Base-by-base conservation (phyloP, 805 yeast species). In the Metschnikowia noctiluminum region DNA sequence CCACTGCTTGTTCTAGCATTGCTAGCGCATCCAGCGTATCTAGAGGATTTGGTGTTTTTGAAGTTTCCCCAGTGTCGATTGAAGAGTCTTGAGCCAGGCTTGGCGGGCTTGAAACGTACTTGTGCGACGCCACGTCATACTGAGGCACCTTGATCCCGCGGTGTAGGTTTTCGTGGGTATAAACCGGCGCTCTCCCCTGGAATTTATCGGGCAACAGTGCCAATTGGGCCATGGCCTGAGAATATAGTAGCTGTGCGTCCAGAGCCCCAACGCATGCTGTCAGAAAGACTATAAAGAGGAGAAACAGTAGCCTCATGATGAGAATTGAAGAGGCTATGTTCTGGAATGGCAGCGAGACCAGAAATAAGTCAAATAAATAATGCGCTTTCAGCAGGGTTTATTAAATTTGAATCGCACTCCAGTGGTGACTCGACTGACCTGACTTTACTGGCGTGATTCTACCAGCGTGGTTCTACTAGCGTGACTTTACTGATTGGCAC, bases 131-230 rank as follows among this genome's bases (percentile, higher is more conserved):
- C 13, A 34, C 16, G 28, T 56, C 46, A 43, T 55, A 70, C 43
- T 64, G 68, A 1, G 74, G 74, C 13, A 70, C 60, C 15, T 53
- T 43, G 26, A 70, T 48, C 5, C 62, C 65, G 27, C 56, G 55
- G n/a, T 62, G 62, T 40, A 66, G 61, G 46, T 59, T 65, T 27
- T 58, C 60, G 16, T 56, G 48, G 39, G 54, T 56, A 44, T 61
- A 64, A 13, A 62, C 26, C 21, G 59, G 54, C 12, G 35, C 4
- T 15, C 13, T 53, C 36, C 30, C 46, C 31, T 41, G 45, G 53
- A 43, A 54, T 42, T 53, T 54, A 15, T 32, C 40, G 21, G 61
- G 54, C 14, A 53, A 49, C 8, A 34, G 36, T 35, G 46, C 34
- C 16, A 42, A 30, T 30, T 44, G 45, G 8, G 16, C 42, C 47